Evolutionary conservation across 2,329 filamentous ascomycete species (phyloP), one percentile per base, ranked within the genome.

Genomic region (Cercospora zeina): DNA sequence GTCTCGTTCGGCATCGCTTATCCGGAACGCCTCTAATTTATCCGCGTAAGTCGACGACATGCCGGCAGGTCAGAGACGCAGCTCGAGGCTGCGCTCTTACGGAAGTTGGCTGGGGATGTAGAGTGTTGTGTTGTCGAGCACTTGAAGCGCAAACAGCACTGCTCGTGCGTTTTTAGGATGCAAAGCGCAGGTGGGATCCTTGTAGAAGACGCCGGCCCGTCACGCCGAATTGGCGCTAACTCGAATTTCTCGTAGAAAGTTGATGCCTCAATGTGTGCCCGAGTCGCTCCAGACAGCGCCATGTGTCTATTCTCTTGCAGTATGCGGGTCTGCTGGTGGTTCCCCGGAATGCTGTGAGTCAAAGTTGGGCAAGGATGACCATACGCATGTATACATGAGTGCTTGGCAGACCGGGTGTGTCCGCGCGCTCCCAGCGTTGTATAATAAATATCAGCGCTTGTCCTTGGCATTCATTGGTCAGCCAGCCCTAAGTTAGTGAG

Each of bases 21-120:
- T 67, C 27, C 72, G 65, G 61, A 75, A 75, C 10, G 62, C 67
- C 16, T 74, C 73, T n/a, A 76, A 69, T 27, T 65, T 67, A 8
- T 63, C 66, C 5, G 61, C 36, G 56, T 70, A 71, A 53, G 42
- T 58, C 8, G 61, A 33, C 31, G 64, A 30, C 56, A 59, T 59
- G n/a, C 19, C 49, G 19, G 19, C 45, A 11, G 47, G n/a, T n/a
- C 33, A 7, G 14, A 50, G 33, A 9, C 11, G 30, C 11, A 47
- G 21, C 42, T 47, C 45, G 42, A 33, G 27, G 27, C n/a, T n/a
- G 11, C 42, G n/a, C 42, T 19, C 36, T 14, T 27, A 1, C 21
- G 21, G 2, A 7, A 6, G 21, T 47, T 47, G 42, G 2, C 10
- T 19, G 31, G 10, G 14, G 19, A 14, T 27, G 42, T 8, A 47